phyloP scores from a whole-genome alignment of 208 protist species.

The Crithidia brevicula region DNA sequence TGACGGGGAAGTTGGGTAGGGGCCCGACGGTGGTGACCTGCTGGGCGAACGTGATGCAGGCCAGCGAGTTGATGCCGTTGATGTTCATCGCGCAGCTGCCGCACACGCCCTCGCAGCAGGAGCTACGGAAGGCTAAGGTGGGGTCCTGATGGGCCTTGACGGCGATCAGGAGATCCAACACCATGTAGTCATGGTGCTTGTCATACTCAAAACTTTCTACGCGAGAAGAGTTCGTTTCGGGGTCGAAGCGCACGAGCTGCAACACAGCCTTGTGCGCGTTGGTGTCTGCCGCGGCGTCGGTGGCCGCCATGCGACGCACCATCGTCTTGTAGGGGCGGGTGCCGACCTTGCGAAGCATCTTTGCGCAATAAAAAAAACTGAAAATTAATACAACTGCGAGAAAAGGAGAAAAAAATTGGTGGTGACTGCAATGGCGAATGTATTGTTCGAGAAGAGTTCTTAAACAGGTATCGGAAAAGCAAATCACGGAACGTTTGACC shows the following conservation, averaged over 20 bases:
- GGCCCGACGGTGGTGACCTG: constrained; percentile 86
- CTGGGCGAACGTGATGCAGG: constrained; percentile 89
- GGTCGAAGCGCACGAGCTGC: constrained; percentile 89
- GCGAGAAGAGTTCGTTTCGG: constrained; percentile 78
- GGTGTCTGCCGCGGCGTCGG: constrained; percentile 40
- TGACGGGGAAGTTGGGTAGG: constrained; percentile 91
- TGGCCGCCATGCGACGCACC: constrained; percentile 69
- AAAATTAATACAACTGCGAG: neutral
- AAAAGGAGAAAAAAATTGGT: too few species aligned
- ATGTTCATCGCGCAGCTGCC: constrained; percentile 96
- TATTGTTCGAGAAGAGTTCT: too few species aligned
- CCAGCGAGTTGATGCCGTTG: constrained; percentile 93
- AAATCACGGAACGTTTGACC: neutral
- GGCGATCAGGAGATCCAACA: constrained; percentile 89
- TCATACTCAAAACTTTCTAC: constrained; percentile 93
- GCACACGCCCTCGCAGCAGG: constrained; percentile 93
- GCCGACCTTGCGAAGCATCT: constrained; percentile 78
- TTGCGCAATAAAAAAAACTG: neutral
- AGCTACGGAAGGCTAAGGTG: constrained; percentile 89
- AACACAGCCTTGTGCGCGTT: constrained; percentile 70
- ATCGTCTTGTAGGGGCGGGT: constrained; percentile 81
- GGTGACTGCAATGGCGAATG: too few species aligned
- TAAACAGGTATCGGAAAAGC: neutral
- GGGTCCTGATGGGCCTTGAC: constrained; percentile 94
- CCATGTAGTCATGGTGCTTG: constrained; percentile 93